Evolutionary conservation across 768 basidiomycete genomes (phyloP), one percentile per base, ranked within the genome.

Genomic region (Mrakia blollopis): DNA sequence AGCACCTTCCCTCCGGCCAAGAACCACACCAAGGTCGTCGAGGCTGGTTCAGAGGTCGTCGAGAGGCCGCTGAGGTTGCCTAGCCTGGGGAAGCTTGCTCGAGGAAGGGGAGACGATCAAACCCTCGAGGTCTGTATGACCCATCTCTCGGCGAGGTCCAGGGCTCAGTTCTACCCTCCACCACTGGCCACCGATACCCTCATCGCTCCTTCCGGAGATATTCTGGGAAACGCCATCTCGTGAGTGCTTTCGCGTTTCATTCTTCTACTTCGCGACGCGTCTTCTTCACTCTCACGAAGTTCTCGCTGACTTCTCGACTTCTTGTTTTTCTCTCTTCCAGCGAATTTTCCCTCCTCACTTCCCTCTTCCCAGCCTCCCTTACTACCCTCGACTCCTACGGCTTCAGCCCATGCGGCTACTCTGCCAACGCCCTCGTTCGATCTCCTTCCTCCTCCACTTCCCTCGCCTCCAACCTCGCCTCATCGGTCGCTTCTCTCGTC

Each of bases 51-150:
- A 23, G 28, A 61, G 44, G 61, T 47, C 16, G 62, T 73, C 8
- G 76, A 77, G 67, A 57, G 71, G 16, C 72, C 75, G 28, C 30
- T 76, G 13, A 35, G 68, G 28, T 30, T 76, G 54, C 75, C 71
- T 23, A 65, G 61, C 30, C 52, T 73, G 0, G 72, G 72, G 7
- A 32, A 23, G 5, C 44, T 72, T 28, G 61, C 39, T 23, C 62
- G 47, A 67, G 32, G 32, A 14, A 7, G 47, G 7, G 54, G 73
- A 44, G 72, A 62, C 78, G 97, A 98, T 84, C 94, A 91, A 82
- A 98, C 97, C 69, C 91, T 99, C 82, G 97, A 99, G 85, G 94
- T 99, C 82, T 89, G 98, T 81, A 99, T 99, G 97, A 93, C 93
- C 71, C 88, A 92, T 79, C 89, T 99, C 28, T 88, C 91, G 23